These are phyloP conservation scores for Stentor coeruleus DNA, from an alignment of 73 alveolate species.

Conservation along the genomic window DNA sequence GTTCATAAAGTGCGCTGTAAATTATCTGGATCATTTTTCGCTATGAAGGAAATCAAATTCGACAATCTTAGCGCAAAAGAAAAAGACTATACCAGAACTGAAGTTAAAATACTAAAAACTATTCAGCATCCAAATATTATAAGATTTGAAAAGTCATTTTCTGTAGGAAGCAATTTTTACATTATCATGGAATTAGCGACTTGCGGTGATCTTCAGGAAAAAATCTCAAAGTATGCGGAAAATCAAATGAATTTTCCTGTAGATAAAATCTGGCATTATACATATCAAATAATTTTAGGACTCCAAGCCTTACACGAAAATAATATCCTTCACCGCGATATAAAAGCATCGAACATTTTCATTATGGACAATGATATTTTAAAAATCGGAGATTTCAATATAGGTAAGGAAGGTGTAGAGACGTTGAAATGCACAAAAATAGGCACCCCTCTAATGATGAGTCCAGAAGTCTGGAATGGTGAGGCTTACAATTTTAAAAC, in stretches of 20 bases:
- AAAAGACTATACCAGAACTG: not conserved
- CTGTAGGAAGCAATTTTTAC: conserved; percentile 26
- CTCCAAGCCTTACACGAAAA: conserved; percentile 73
- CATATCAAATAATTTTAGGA: conserved; percentile 41
- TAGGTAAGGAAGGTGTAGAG: conserved; percentile 74
- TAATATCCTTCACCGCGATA: conserved; percentile 84
- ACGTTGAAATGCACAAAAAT: conserved; percentile 71
- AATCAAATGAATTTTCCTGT: not conserved
- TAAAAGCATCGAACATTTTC: conserved; percentile 81
- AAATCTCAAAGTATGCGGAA: not conserved
- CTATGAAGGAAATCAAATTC: conserved; percentile 22
- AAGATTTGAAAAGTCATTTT: conserved; percentile 25
- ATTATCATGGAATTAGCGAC: conserved; percentile 34
- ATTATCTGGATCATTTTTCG: not conserved
- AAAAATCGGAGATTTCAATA: conserved; percentile 90
- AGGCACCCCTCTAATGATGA: conserved; percentile 34
- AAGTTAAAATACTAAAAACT: conserved; percentile 17
- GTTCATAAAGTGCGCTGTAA: conserved; percentile 14
- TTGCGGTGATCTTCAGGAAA: not conserved
- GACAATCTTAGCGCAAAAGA: conserved; percentile 5
- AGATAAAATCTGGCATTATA: not conserved
- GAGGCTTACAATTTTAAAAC: conserved; percentile 31
- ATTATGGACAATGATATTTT: conserved; percentile 81
- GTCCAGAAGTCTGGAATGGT: conserved; percentile 41
- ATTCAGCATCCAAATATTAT: conserved; percentile 33